Percentiles rank a stretch among this genome's conserved stretches.
phyloP scores from a whole-genome alignment of 2,329 filamentous ascomycete species.

The Ambrosiella cleistominuta region DNA sequence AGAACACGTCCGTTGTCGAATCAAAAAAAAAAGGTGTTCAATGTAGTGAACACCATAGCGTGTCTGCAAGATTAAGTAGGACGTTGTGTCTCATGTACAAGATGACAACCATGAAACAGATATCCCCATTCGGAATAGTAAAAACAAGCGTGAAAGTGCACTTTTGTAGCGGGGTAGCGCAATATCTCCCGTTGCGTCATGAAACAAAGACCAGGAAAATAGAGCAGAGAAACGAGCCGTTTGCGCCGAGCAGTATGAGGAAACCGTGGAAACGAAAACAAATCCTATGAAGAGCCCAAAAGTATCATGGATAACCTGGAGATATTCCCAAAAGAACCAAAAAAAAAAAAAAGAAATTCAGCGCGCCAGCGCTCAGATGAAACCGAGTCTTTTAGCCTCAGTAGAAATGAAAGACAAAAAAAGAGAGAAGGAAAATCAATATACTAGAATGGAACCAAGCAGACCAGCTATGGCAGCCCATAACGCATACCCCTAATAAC shows the following conservation, averaged over 20 bases:
- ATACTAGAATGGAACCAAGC: constrained; percentile 3
- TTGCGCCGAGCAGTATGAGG: constrained; percentile 24
- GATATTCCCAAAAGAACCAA: neutral
- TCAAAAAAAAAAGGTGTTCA: constrained; percentile 3
- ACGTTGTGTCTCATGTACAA: neutral
- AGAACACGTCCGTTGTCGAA: neutral
- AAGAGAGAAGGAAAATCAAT: constrained; percentile 5
- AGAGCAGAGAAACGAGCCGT: constrained; percentile 15
- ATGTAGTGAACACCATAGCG: neutral
- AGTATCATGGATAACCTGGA: constrained; percentile 2
- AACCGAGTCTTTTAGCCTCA: neutral
- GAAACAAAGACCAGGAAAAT: constrained; percentile 1
- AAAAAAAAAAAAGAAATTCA: constrained; percentile 4
- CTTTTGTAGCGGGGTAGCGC: constrained; percentile 14
- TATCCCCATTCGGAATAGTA: neutral
- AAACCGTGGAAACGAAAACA: constrained; percentile 19
- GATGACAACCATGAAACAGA: neutral
- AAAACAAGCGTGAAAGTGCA: neutral
- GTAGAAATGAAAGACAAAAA: constrained; percentile 1
- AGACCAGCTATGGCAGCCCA: too few species aligned
- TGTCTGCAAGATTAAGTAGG: neutral
- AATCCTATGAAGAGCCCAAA: constrained; percentile 7
- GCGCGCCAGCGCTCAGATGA: neutral
- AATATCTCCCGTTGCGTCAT: neutral
- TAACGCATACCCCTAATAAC: too few species aligned